A percentile compares a stretch with the other conserved stretches of the same genome.
phyloP scores from a whole-genome alignment of 352 stramenopile genomes.

The Globisporangium mamillatum region DNA sequence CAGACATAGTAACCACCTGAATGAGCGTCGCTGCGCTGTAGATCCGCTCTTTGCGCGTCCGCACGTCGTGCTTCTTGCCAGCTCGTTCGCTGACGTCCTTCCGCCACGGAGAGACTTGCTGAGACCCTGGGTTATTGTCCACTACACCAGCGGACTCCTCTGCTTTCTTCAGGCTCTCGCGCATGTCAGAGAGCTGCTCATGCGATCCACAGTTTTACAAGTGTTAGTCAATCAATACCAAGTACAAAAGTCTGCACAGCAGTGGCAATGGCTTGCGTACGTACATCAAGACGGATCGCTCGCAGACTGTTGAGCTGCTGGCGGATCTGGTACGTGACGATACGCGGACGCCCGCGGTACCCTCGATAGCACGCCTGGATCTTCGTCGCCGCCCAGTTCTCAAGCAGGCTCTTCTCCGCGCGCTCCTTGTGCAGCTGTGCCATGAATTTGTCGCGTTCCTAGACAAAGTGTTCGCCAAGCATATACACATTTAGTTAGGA shows the following conservation, averaged over 20 bases:
- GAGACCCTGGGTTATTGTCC: background rate
- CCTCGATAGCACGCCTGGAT: slow-evolving; percentile 67
- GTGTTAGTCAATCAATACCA: background rate
- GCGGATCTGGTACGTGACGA: slow-evolving; percentile 39
- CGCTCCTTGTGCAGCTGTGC: slow-evolving; percentile 47
- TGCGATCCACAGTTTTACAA: background rate
- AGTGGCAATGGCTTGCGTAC: slow-evolving; percentile 13
- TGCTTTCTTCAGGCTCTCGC: slow-evolving; percentile 26
- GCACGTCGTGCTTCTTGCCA: slow-evolving; percentile 39
- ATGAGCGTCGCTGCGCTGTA: slow-evolving; percentile 41
- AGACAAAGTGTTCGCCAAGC: background rate
- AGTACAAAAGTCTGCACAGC: no score
- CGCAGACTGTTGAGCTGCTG: slow-evolving; percentile 36
- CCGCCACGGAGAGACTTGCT: slow-evolving; percentile 31
- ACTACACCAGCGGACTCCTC: background rate
- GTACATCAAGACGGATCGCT: slow-evolving; percentile 31
- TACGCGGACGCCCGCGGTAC: slow-evolving; percentile 39
- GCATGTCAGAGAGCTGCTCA: slow-evolving; percentile 54
- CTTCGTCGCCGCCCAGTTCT: slow-evolving; percentile 59
- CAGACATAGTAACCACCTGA: slow-evolving; percentile 26
- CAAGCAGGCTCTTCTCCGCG: slow-evolving; percentile 40
- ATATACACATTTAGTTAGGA: background rate
- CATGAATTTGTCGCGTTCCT: slow-evolving; percentile 66
- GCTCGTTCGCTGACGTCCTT: slow-evolving; percentile 46
- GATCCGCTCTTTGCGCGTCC: slow-evolving; percentile 34